Evolutionary conservation across 2,329 filamentous ascomycete genomes (phyloP).

Genomic region (Taxawa tesnikishii): DNA sequence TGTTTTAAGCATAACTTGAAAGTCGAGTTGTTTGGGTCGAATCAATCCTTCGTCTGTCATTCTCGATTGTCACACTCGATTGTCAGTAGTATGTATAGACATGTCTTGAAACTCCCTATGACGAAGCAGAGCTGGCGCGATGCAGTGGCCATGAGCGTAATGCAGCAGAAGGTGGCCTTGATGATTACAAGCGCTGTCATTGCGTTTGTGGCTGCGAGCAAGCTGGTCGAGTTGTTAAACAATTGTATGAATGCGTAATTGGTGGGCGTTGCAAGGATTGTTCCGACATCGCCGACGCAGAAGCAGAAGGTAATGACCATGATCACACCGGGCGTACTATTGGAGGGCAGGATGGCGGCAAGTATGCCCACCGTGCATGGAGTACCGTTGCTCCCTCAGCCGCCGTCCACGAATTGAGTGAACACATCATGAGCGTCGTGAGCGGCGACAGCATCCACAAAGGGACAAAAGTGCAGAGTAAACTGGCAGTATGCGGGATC

Average conservation of each 20-base stretch:
- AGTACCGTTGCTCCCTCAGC: slow-evolving; percentile 28
- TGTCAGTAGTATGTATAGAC: too few relatives aligned
- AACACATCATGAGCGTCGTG: slow-evolving; percentile 18
- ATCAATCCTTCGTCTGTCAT: too few relatives aligned
- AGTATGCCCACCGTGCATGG: slow-evolving; percentile 30
- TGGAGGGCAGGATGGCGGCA: slow-evolving; percentile 21
- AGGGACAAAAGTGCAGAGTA: slow-evolving; percentile 16
- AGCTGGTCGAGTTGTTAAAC: slow-evolving; percentile 17
- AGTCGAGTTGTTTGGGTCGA: too few relatives aligned
- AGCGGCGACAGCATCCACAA: slow-evolving; percentile 21
- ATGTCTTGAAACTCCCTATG: too few relatives aligned
- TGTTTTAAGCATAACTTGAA: too few relatives aligned
- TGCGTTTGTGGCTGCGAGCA: slow-evolving; percentile 16
- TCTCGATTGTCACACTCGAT: too few relatives aligned
- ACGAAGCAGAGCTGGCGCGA: slow-evolving; percentile 31
- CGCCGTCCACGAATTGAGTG: slow-evolving; percentile 24
- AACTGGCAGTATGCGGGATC: slow-evolving; percentile 30
- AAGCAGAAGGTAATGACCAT: slow-evolving; percentile 27
- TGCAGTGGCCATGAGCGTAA: slow-evolving; percentile 25
- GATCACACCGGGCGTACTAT: slow-evolving; percentile 19
- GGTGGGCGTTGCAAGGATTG: slow-evolving; percentile 10
- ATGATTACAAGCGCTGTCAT: slow-evolving; percentile 19
- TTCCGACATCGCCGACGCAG: slow-evolving; percentile 14
- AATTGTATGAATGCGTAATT: slow-evolving; percentile 19
- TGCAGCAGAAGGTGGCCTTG: slow-evolving; percentile 19